Conservation (phyloP, 1,139 yeast species). For the Geotrichum restrictum region DNA sequence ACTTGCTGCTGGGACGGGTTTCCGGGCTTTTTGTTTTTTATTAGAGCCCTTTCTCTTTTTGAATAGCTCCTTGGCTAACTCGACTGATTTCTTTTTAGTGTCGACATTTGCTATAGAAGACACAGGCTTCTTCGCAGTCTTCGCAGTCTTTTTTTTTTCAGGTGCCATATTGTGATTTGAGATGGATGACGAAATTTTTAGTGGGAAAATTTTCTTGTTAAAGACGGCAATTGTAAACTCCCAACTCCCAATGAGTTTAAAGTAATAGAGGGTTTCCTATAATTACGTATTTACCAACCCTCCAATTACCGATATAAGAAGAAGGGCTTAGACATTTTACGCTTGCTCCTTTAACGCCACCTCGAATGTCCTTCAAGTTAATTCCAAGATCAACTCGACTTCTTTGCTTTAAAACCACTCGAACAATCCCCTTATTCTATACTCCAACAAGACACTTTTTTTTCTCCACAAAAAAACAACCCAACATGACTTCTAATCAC, state of each 20-base stretch:
- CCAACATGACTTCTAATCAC: not conserved
- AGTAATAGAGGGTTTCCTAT: no score
- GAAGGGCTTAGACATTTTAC: not conserved
- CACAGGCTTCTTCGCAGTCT: not conserved
- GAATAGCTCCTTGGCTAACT: not conserved
- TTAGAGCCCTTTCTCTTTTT: not conserved
- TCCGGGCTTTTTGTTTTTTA: not conserved
- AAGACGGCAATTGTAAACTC: not conserved
- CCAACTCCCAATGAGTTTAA: not conserved
- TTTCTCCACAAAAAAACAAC: not conserved
- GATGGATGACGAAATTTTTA: not conserved
- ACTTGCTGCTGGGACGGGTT: not conserved
- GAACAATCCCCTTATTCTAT: not conserved
- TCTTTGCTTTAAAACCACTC: not conserved
- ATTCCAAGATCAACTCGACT: not conserved
- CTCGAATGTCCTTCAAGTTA: not conserved
- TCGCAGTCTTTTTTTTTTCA: constrained; percentile 2
- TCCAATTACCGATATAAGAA: no score
- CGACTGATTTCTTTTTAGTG: not conserved
- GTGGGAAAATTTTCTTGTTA: constrained; percentile 1
- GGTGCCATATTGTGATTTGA: constrained; percentile 5
- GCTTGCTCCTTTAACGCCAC: not conserved
- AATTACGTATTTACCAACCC: no score
- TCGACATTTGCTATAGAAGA: not conserved
- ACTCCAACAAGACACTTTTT: not conserved